Percentiles rank a stretch among this genome's conserved stretches.
Conservation (phyloP, 495 filamentous ascomycete genomes). For the Aspergillus panamensis region DNA sequence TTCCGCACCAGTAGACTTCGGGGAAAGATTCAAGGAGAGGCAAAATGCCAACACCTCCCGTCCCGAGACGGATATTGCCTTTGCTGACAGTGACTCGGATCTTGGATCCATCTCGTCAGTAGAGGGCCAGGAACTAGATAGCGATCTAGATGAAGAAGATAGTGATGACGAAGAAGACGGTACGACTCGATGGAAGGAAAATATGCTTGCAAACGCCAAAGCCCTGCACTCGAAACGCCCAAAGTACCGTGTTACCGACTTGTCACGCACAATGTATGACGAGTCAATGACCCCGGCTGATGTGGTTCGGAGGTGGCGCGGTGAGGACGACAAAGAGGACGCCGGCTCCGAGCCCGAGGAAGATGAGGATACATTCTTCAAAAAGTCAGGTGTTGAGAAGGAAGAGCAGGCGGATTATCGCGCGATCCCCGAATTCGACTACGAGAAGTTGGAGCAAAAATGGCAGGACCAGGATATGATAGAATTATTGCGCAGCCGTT, state of each 20-base stretch:
- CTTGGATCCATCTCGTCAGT: constrained; percentile 81
- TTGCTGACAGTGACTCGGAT: constrained; percentile 94
- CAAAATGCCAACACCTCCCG: constrained; percentile 40
- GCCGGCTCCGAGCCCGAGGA: constrained; percentile 50
- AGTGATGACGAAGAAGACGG: constrained; percentile 55
- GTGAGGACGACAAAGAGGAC: constrained; percentile 38
- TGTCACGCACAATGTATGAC: constrained; percentile 87
- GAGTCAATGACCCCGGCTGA: constrained; percentile 69
- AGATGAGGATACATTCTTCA: constrained; percentile 81
- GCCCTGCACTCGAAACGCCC: constrained; percentile 64
- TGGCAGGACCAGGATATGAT: constrained; percentile 79
- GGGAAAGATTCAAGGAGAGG: constrained; percentile 40
- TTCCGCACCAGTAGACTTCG: constrained; percentile 43
- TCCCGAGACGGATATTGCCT: constrained; percentile 67
- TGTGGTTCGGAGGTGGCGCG: constrained; percentile 74
- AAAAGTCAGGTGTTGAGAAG: constrained; percentile 62
- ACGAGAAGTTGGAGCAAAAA: constrained; percentile 73
- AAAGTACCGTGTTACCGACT: constrained; percentile 70
- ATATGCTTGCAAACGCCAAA: constrained; percentile 72
- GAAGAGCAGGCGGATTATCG: constrained; percentile 70
- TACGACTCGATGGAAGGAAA: constrained; percentile 75
- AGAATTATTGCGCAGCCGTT: constrained; percentile 67
- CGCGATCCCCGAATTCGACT: constrained; percentile 72
- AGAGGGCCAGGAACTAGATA: constrained; percentile 59
- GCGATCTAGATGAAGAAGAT: constrained; percentile 52